Percentiles rank a stretch among this genome's conserved stretches.
Evolutionary conservation across 2,329 filamentous ascomycete species (phyloP).

Genomic region (Verticillium nubilum): DNA sequence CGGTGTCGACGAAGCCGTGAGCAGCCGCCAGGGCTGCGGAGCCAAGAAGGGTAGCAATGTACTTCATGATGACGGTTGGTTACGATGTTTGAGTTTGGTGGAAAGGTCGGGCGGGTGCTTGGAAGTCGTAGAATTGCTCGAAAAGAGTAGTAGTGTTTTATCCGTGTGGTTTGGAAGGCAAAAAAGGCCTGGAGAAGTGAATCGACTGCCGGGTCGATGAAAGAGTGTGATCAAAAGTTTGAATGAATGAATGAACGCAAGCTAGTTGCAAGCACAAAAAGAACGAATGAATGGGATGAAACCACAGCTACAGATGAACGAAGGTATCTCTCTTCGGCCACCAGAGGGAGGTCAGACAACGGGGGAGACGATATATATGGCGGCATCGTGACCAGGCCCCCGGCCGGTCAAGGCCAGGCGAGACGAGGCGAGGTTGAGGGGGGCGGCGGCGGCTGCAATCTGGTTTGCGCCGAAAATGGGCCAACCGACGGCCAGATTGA

Average conservation of each 20-base stretch:
- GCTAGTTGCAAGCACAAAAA: neutral
- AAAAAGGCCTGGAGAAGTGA: neutral
- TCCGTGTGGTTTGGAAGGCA: neutral
- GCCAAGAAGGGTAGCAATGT: slow-evolving; percentile 16
- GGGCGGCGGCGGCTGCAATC: neutral
- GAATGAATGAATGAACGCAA: slow-evolving; percentile 1
- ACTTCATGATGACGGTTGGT: slow-evolving; percentile 11
- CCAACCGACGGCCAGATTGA: neutral
- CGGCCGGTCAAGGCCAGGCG: neutral
- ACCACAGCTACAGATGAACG: slow-evolving; percentile 4
- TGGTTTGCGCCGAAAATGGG: neutral
- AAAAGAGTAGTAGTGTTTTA: neutral
- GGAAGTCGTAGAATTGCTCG: neutral
- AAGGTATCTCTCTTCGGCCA: neutral
- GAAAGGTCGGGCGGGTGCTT: neutral
- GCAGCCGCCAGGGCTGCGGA: slow-evolving; percentile 35
- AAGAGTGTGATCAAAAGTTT: slow-evolving; percentile 1
- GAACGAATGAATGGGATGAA: slow-evolving; percentile 4
- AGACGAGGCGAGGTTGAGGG: neutral
- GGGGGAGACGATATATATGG: neutral
- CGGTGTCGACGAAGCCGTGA: slow-evolving; percentile 43
- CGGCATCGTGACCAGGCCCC: slow-evolving; percentile 1
- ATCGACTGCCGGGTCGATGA: slow-evolving; percentile 3
- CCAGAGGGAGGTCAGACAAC: neutral
- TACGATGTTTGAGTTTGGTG: neutral